Base-by-base conservation (phyloP, 2,329 filamentous ascomycete genomes). In the Aspergillus aculeatus region DNA sequence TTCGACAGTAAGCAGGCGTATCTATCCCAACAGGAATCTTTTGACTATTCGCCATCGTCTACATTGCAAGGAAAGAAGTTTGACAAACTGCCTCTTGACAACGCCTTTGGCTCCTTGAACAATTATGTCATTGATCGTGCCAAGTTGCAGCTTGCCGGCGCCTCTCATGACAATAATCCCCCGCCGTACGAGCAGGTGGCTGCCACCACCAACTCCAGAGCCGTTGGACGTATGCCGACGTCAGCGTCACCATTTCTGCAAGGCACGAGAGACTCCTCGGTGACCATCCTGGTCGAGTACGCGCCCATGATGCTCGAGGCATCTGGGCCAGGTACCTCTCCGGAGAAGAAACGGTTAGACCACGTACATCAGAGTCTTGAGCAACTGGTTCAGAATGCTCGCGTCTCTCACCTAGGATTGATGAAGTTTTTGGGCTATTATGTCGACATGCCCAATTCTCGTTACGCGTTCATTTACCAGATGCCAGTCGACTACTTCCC, bases 391-490 rank as follows among this genome's bases (percentile, higher is more conserved):
- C 75, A 78, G 44, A 78, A 78, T 63, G 69, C 76, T 10, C 68
- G 74, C 38, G 74, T 78, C 16, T 76, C 74, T 10, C 77, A 78
- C 54, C 68, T 78, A 35, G 76, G 75, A 14, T 64, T 78, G 24
- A 65, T 81, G 62, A 75, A 73, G 55, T 78, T 81, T 54, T 63
- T 81, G 9, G 79, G 79, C 2, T 87, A 85, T 68, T 85, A 73
- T 58, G 66, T 86, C 60, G 85, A 87, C 70, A 83, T 85, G 68
- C 77, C 80, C 2, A 78, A 78, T 57, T 81, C 84, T 50, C 83
- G 84, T 1, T 85, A 85, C 68, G 85, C 83, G 7, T 79, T 88
- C 53, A 80, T 88, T 14, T 88, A 86, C 60, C 83, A 86, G 64
- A 78, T 87, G 59, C 84, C 84, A 7, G 77, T 81, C 23, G 71